Evolutionary conservation across 371 early-diverging fungal species (phyloP), one percentile per base, ranked within the genome.

Genomic region (Mucor circinelloides): DNA sequence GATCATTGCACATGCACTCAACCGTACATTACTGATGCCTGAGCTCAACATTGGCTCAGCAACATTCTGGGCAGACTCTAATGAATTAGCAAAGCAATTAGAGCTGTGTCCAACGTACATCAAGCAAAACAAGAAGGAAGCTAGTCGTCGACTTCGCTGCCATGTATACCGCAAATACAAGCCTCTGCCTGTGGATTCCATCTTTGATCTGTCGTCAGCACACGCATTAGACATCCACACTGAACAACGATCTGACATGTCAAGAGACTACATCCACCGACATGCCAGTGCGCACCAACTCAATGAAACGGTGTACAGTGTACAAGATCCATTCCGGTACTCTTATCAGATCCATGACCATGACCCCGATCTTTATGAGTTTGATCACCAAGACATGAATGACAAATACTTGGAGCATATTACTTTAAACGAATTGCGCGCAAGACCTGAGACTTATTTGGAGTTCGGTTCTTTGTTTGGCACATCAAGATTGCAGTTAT

Each of bases 11-110:
- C 75, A 79, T 6, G 80, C 81, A 25, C 71, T 84, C 67, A 82
- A 87, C 30, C 83, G 87, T 12, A 89, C 87, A 2, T 66, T 89
- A 32, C 58, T 89, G 9, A 63, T 86, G 28, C 87, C 89, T 0
- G 76, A 77, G 50, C 63, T 77, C 17, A 83, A 80, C 56, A 61
- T 83, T 32, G 83, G 81, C 25, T 38, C 42, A 5, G 83, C 71
- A 2, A 72, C 75, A 2, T 75, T 46, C 34, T 83, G 83, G 83
- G 60, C 64, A 21, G 65, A 68, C 10, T 65, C 69, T 17, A n/a
- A 30, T 2, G 56, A 30, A 15, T 15, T 66, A 59, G 56, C 40
- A 13, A 30, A 34, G 9, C 58, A 57, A 21, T 15, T 57, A 3
- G 58, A 57, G 12, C 17, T 32, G 10, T 57, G 58, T 57, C 36